A percentile compares a stretch with the other conserved stretches of the same genome.
Conservation (phyloP, 1,284 basidiomycete genomes). For the Ganoderma meredithae region DNA sequence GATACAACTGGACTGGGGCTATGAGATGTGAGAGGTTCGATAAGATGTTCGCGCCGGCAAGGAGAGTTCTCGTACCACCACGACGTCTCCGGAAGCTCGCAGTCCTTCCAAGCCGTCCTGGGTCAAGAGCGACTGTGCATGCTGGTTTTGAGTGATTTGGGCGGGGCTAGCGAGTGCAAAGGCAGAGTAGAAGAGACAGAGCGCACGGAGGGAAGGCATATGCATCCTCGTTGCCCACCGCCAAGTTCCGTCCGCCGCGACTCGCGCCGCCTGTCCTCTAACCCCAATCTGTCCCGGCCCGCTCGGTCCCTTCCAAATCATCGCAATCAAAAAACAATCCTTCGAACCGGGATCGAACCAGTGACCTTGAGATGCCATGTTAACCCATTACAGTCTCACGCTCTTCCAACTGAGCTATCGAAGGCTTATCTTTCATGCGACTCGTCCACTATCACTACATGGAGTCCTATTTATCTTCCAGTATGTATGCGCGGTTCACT, state of each 20-base stretch:
- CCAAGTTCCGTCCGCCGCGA: not conserved
- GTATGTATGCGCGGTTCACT: no score
- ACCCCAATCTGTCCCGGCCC: not conserved
- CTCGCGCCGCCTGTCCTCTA: not conserved
- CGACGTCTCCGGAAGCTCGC: not conserved
- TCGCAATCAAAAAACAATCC: slow-evolving; percentile 12
- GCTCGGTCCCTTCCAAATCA: not conserved
- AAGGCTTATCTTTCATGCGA: slow-evolving; percentile 11
- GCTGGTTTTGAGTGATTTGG: not conserved
- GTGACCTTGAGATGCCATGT: slow-evolving; percentile 17
- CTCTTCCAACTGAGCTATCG: slow-evolving; percentile 40
- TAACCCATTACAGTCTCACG: slow-evolving; percentile 34
- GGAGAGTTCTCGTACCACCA: not conserved
- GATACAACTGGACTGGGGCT: not conserved
- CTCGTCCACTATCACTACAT: not conserved
- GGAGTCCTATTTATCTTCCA: no score
- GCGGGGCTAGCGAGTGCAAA: not conserved
- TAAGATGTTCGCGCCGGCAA: not conserved
- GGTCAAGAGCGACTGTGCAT: not conserved
- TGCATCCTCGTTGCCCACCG: not conserved
- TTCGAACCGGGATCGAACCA: slow-evolving; percentile 32
- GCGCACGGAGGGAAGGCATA: not conserved
- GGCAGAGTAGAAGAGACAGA: not conserved
- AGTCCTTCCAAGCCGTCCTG: no score
- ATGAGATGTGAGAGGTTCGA: not conserved